Evolutionary conservation across 2,329 filamentous ascomycete species (phyloP).

Genomic region (Diaporthe sp.): DNA sequence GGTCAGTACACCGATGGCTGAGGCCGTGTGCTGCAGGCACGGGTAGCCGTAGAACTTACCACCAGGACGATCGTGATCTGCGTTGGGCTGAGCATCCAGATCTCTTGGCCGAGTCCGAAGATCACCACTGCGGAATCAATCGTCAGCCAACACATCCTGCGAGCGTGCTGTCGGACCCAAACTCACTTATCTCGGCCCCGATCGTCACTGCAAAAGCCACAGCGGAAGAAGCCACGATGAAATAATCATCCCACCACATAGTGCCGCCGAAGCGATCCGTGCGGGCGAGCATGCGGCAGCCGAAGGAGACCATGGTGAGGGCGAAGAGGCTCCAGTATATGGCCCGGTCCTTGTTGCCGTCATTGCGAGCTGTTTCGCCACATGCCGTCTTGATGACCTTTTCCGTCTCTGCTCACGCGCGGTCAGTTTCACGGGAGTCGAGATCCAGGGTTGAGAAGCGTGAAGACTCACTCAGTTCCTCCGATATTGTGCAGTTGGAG

Average conservation of each 20-base stretch:
- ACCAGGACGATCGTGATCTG: constrained; percentile 43
- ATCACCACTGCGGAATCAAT: constrained; percentile 40
- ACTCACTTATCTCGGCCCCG: constrained; percentile 44
- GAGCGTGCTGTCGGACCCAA: background rate
- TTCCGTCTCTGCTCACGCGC: constrained; percentile 35
- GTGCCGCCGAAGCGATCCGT: constrained; percentile 41
- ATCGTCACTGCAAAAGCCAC: constrained; percentile 43
- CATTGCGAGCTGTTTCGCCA: constrained; percentile 35
- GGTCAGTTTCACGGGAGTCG: background rate
- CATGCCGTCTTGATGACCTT: constrained; percentile 39
- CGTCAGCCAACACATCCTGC: background rate
- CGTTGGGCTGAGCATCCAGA: constrained; percentile 43
- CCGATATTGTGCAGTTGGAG: constrained; percentile 11
- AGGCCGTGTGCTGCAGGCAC: background rate
- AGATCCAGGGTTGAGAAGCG: background rate
- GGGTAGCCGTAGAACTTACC: constrained; percentile 32
- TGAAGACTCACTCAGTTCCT: constrained; percentile 35
- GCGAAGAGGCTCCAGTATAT: constrained; percentile 43
- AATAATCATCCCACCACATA: constrained; percentile 46
- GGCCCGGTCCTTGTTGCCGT: constrained; percentile 36
- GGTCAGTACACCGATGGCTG: background rate
- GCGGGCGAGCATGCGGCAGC: constrained; percentile 42
- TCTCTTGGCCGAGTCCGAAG: constrained; percentile 44
- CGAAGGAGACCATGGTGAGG: constrained; percentile 41
- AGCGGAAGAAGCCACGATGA: constrained; percentile 44